These are phyloP conservation scores for Panaeolus papilionaceus DNA, from an alignment of 768 basidiomycete species.

Conservation along the genomic window DNA sequence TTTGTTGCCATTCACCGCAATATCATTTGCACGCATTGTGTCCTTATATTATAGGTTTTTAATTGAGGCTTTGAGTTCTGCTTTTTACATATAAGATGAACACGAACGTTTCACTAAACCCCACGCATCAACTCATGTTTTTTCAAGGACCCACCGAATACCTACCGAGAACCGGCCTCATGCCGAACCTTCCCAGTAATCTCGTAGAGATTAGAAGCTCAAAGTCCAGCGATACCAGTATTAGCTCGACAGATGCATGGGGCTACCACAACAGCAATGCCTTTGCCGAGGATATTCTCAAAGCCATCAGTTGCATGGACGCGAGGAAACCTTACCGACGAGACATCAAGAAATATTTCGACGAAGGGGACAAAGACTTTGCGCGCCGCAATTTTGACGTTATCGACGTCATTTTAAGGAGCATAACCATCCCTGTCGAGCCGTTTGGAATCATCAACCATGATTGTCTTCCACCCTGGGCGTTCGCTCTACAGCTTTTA, in stretches of 20 bases:
- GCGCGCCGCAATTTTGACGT: background rate
- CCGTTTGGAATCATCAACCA: background rate
- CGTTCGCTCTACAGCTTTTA: background rate
- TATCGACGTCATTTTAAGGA: background rate
- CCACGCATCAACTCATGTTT: background rate
- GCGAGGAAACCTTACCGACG: background rate
- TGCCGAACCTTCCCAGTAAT: background rate
- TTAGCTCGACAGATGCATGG: background rate
- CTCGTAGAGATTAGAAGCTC: background rate
- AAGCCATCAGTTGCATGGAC: conserved; percentile 4
- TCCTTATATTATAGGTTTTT: background rate
- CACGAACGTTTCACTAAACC: background rate
- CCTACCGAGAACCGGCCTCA: background rate
- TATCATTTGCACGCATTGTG: background rate
- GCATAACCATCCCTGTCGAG: background rate
- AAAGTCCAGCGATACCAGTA: background rate
- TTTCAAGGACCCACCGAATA: background rate
- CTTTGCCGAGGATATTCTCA: background rate
- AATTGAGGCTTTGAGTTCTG: background rate
- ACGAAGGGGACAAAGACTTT: background rate
- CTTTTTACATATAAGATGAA: background rate
- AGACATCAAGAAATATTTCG: background rate
- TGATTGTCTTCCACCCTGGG: background rate
- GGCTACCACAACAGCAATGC: background rate
- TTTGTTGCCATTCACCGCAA: background rate